phyloP scores from a whole-genome alignment of 768 basidiomycete genomes.

The Lactarius akahatsu region DNA sequence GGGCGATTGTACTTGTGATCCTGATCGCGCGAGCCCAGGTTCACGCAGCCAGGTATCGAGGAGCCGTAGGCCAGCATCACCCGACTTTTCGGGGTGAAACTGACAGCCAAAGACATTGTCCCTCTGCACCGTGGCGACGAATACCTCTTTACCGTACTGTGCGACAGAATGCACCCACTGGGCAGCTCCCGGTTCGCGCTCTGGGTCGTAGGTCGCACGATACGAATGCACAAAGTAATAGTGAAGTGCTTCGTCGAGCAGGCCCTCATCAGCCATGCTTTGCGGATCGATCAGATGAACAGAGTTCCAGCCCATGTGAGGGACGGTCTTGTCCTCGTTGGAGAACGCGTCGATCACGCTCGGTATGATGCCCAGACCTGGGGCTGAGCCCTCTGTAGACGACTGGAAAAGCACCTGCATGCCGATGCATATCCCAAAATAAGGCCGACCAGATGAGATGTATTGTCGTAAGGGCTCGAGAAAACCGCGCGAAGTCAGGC shows the following conservation, averaged over 20 bases:
- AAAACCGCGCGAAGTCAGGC: constrained; percentile 69
- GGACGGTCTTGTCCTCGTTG: constrained; percentile 77
- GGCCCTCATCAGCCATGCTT: constrained; percentile 44
- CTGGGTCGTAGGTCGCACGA: constrained; percentile 72
- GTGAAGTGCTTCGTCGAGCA: constrained; percentile 55
- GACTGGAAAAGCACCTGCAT: constrained; percentile 93
- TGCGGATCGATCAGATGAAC: constrained; percentile 56
- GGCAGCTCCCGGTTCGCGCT: constrained; percentile 52
- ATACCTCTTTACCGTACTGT: constrained; percentile 92
- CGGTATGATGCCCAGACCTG: constrained; percentile 87
- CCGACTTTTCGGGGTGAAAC: constrained; percentile 99
- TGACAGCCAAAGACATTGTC: constrained; percentile 90
- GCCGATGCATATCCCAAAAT: constrained; percentile 98
- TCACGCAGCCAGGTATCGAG: constrained; percentile 76
- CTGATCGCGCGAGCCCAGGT: constrained; percentile 40
- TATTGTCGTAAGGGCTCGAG: constrained; percentile 79
- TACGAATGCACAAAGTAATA: constrained; percentile 99
- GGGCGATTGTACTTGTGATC: constrained; percentile 36
- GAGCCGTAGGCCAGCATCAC: constrained; percentile 77
- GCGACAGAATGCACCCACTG: constrained; percentile 84
- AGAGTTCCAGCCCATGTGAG: constrained; percentile 98
- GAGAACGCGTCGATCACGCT: constrained; percentile 73
- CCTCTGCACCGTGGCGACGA: constrained; percentile 79
- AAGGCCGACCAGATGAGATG: constrained; percentile 84
- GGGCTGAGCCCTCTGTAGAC: constrained; percentile 66